These are phyloP conservation scores for Raphanus sativus DNA, from an alignment of 345 rosid species.

Conservation along the genomic window DNA sequence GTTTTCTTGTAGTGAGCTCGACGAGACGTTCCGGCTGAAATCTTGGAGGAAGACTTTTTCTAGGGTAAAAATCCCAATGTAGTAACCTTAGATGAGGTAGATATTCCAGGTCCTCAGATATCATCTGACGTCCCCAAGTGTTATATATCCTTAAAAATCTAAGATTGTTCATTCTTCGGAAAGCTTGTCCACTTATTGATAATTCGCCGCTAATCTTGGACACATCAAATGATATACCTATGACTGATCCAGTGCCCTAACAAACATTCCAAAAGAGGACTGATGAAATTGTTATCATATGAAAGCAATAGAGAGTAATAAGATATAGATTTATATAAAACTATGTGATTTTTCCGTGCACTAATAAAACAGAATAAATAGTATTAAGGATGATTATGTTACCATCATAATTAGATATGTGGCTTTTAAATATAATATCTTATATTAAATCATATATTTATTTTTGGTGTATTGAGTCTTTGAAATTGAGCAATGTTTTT, in stretches of 20 bases:
- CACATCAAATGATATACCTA: slow-evolving; percentile 23
- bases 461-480: too few species aligned
- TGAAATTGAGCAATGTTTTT: too few species aligned
- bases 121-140: too few species aligned
- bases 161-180: slow-evolving; percentile 30
- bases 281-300: neutral
- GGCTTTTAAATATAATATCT: too few species aligned
- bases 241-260: slow-evolving; percentile 29
- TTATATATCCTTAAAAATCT: slow-evolving; percentile 1
- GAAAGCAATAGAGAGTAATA: neutral
- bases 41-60: slow-evolving; percentile 12
- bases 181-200: neutral
- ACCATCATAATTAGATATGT: too few species aligned
- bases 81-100: slow-evolving; percentile 1
- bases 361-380: too few species aligned
- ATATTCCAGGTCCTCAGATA: too few species aligned
- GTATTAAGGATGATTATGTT: too few species aligned
- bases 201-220: neutral
- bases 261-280: neutral
- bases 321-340: too few species aligned
- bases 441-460: too few species aligned
- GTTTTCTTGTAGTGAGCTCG: too few species aligned
- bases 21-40: neutral
- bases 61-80: slow-evolving; percentile 8
- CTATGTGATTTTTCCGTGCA: too few species aligned